Conservation (phyloP, 108 stramenopile genomes). For the Epithemia pelagica region DNA sequence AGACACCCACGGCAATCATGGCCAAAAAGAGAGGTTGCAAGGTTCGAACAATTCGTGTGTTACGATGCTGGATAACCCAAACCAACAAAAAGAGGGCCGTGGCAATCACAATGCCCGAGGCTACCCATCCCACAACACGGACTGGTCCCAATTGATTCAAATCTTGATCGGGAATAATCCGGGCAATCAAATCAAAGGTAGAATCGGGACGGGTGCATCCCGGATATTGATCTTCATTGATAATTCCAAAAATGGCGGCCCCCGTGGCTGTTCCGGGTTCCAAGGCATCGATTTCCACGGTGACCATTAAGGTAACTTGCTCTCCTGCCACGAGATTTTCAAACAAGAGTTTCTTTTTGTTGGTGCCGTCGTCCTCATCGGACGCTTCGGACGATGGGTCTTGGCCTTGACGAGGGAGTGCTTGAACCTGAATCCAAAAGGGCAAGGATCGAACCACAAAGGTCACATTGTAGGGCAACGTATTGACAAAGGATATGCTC, state of each 20-base stretch:
- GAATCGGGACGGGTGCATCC: slow-evolving; percentile 17
- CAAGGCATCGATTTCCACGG: neutral
- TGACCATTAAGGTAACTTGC: neutral
- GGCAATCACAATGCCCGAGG: slow-evolving; percentile 5
- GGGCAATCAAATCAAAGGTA: slow-evolving; percentile 16
- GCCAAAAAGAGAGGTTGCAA: slow-evolving; percentile 37
- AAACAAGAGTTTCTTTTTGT: neutral
- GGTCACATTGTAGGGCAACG: neutral
- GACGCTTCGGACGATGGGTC: neutral
- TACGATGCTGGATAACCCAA: slow-evolving; percentile 13
- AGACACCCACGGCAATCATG: slow-evolving; percentile 32
- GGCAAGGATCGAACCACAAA: slow-evolving; percentile 3
- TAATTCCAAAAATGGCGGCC: slow-evolving; percentile 11
- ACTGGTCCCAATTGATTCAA: slow-evolving; percentile 14
- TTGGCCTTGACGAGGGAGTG: neutral
- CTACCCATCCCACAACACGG: slow-evolving; percentile 5
- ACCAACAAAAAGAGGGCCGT: neutral
- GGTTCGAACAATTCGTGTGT: slow-evolving; percentile 18
- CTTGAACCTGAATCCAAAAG: neutral
- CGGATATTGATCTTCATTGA: slow-evolving; percentile 13
- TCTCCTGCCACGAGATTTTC: neutral
- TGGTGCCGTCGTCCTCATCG: no score
- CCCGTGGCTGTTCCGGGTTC: slow-evolving; percentile 14
- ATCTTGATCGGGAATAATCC: slow-evolving; percentile 4
- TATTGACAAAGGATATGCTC: neutral